These are phyloP conservation scores for Phytopythium ostracodes DNA, from an alignment of 352 stramenopile species.

Conservation along the genomic window DNA sequence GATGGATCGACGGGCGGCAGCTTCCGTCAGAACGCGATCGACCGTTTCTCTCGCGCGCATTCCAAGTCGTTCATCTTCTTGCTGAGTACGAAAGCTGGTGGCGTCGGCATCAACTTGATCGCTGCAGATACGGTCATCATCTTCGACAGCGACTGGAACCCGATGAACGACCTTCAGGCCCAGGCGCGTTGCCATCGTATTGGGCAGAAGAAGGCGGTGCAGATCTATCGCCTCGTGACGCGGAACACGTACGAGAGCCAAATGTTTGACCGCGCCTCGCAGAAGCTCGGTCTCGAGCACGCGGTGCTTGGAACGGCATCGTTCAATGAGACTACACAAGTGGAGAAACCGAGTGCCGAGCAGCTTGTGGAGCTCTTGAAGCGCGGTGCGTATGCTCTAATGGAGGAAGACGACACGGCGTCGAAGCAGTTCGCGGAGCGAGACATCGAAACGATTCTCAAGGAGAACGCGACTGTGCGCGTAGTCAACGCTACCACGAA, in stretches of 20 bases:
- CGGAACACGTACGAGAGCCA: slow-evolving; percentile 99
- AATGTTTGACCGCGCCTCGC: slow-evolving; percentile 98
- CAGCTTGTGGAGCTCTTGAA: slow-evolving; percentile 97
- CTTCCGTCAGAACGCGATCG: slow-evolving; percentile 92
- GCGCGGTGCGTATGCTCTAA: slow-evolving; percentile 97
- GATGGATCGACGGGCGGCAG: slow-evolving; percentile 90
- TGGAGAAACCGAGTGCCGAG: slow-evolving; percentile 81
- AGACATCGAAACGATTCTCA: slow-evolving; percentile 96
- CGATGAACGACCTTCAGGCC: slow-evolving; percentile 92
- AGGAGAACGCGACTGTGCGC: slow-evolving; percentile 79
- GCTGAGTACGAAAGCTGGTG: slow-evolving; percentile 97
- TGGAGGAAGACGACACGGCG: slow-evolving; percentile 95
- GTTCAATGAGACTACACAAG: slow-evolving; percentile 89
- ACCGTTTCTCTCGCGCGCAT: slow-evolving; percentile 94
- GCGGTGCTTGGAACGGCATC: slow-evolving; percentile 95
- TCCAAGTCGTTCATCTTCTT: slow-evolving; percentile 98
- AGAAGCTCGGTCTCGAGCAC: slow-evolving; percentile 98
- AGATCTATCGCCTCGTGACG: slow-evolving; percentile 97
- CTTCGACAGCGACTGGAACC: slow-evolving; percentile 99
- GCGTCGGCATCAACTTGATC: slow-evolving; percentile 98
- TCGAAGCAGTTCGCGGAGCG: slow-evolving; percentile 92
- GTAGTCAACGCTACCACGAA: slow-evolving; percentile 44
- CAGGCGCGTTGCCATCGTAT: slow-evolving; percentile 96
- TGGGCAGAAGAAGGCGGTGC: slow-evolving; percentile 98
- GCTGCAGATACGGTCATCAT: slow-evolving; percentile 99